Evolutionary conservation across 2,329 filamentous ascomycete species (phyloP), one percentile per base, ranked within the genome.

Genomic region (Cadophora sp.): DNA sequence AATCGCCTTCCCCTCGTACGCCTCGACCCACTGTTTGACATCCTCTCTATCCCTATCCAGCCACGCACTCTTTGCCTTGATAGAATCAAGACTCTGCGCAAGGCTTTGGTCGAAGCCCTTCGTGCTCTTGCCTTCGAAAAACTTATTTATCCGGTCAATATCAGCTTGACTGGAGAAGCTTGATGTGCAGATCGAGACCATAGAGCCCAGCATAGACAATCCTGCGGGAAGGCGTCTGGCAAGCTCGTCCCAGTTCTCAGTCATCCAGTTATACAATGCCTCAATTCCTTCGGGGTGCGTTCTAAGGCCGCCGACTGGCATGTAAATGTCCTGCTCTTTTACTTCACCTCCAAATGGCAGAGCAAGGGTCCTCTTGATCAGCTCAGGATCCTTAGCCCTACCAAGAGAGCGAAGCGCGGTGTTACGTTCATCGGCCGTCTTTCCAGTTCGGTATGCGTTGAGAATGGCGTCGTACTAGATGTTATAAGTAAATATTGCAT

Each of bases 311-410:
- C 89, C 87, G 48, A 96, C 87, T 1, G 95, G 94, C 78, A 97
- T 89, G 82, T 97, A 97, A 72, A 97, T 90, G 79, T 98, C 95
- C 80, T 97, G 95, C 72, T 92, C 93, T 84, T 97, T 97, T 80
- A 97, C 91, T 73, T 97, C 91, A 70, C 90, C 88, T 78, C 89
- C 89, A 67, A 94, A 85, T 37, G 94, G 86, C 71, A 97, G 84
- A 34, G 84, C 86, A 16, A 98, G 86, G 3, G 94, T 95, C 70
- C 89, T 88, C 83, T 96, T 83, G 79, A 97, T 95, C 60, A 97
- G 87, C 72, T 91, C 88, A 1, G 92, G 90, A 66, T 92, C 86
- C 77, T 90, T 90, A 58, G 93, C 89, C 62, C 93, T 89, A 62
- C 95, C 95, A 26, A 98, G 86, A 37, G 87, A 88, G 75, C 94